Evolutionary conservation across 441 rosid species (phyloP), one percentile per base, ranked within the genome.

Genomic region (Mallotus repandus): DNA sequence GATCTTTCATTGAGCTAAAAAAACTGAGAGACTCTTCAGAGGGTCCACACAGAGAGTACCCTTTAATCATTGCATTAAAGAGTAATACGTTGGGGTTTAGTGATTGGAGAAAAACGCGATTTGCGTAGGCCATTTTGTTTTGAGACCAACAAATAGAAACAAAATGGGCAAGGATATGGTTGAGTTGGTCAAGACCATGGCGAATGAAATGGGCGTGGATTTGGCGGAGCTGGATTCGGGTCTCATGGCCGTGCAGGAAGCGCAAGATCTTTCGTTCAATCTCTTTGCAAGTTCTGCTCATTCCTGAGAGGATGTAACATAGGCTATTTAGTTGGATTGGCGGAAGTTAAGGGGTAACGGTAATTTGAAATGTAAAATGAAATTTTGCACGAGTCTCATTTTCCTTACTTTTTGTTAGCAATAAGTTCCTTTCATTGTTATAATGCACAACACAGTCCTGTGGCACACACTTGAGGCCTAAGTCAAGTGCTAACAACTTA

Each of bases 161-260:
- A 76, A 91, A 93, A 74, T 89, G 98, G 19, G 93, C 72, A 22
- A 74, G 70, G 87, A 80, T 76, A 84, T 69, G 92, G 78, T 87
- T 94, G 82, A 86, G 80, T 29, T 80, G 87, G 75, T 86, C 79
- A 38, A 89, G 86, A 60, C 81, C 82, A 54, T 88, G 92, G 69
- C 93, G 97, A 80, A 90, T 86, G 74, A 90, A 83, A 81, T 85
- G 92, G 49, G 88, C 94, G 77, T 93, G 97, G 76, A 93, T 89
- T 86, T 88, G 84, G 29, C 81, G 80, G 73, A 89, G 85, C 32
- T 77, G 84, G 65, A 77, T 81, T 68, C 93, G 85, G 35, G 92
- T 86, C 29, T 75, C 83, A 57, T 74, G 85, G 66, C 92, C 89
- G 48, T 92, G 97, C 73, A 92, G 97, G 59, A 89, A 90, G 45